Percentiles rank a stretch among this genome's conserved stretches.
Evolutionary conservation across 768 basidiomycete species (phyloP).

Genomic region (Kwoniella sp.): DNA sequence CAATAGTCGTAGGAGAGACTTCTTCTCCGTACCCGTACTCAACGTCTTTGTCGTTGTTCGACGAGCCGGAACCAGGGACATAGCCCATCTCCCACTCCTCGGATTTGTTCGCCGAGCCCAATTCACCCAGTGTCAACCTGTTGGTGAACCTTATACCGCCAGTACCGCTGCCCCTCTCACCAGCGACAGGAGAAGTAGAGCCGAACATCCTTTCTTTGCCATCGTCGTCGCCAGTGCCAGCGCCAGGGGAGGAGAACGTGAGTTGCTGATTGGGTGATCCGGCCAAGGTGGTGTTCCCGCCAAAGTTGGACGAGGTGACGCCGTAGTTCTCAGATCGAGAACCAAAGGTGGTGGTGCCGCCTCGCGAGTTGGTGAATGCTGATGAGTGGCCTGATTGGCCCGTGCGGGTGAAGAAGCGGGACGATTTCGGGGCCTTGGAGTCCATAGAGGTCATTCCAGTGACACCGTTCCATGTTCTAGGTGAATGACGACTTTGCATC

Average conservation of each 20-base stretch:
- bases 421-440: constrained; percentile 18
- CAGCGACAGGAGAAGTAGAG: neutral
- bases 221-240: neutral
- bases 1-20: constrained; percentile 21
- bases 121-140: constrained; percentile 23
- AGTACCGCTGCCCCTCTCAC: neutral
- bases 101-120: neutral
- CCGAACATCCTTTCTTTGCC: neutral
- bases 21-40: constrained; percentile 2
- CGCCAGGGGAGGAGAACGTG: neutral
- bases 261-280: constrained; percentile 16
- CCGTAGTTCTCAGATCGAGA: constrained; percentile 25
- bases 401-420: constrained; percentile 22
- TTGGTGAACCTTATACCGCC: constrained; percentile 36
- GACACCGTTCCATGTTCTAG: constrained; percentile 39
- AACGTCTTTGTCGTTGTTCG: constrained; percentile 6
- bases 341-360: constrained; percentile 19
- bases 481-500: too few relatives aligned
- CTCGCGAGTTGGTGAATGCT: constrained; percentile 26
- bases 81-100: constrained; percentile 20
- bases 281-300: constrained; percentile 24
- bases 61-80: neutral
- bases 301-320: constrained; percentile 35
- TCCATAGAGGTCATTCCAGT: constrained; percentile 22
- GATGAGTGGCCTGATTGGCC: constrained; percentile 16